Conservation (phyloP, 306 rosid genomes). For the Citrullus colocynthis region DNA sequence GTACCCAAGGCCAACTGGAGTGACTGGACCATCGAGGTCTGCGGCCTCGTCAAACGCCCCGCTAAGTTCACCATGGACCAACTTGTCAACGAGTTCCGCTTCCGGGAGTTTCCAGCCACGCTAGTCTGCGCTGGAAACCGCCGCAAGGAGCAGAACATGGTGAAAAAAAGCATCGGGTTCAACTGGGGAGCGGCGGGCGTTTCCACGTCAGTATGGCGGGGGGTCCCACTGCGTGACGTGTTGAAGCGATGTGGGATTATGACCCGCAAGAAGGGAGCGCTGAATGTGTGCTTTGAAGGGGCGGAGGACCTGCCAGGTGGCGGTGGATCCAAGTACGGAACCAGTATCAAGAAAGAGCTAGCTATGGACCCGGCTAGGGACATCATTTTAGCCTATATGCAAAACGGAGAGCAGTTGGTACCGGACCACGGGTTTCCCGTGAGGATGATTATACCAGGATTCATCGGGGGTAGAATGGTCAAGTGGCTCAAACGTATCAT, state of each 20-base stretch:
- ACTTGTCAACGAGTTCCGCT: slow-evolving; percentile 31
- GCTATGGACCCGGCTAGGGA: slow-evolving; percentile 77
- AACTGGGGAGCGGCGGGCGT: slow-evolving; percentile 69
- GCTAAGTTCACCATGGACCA: slow-evolving; percentile 46
- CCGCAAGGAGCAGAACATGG: slow-evolving; percentile 74
- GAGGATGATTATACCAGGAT: slow-evolving; percentile 60
- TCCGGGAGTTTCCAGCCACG: slow-evolving; percentile 42
- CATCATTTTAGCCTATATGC: slow-evolving; percentile 69
- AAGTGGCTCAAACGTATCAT: slow-evolving; percentile 76
- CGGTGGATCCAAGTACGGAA: slow-evolving; percentile 72
- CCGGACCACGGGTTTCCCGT: slow-evolving; percentile 88
- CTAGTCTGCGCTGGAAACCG: slow-evolving; percentile 70
- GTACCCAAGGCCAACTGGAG: not conserved
- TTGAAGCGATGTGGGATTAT: slow-evolving; percentile 47
- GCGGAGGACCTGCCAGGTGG: slow-evolving; percentile 74
- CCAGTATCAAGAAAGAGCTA: slow-evolving; percentile 43
- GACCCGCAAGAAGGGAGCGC: slow-evolving; percentile 28
- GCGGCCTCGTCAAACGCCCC: slow-evolving; percentile 53
- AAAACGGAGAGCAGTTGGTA: slow-evolving; percentile 42
- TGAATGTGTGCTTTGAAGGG: slow-evolving; percentile 77
- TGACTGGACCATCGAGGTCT: slow-evolving; percentile 48
- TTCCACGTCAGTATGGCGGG: slow-evolving; percentile 72
- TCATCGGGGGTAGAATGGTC: slow-evolving; percentile 73
- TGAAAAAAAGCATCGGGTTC: slow-evolving; percentile 58
- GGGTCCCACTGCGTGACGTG: slow-evolving; percentile 35